These are phyloP conservation scores for Calocybe indica DNA, from an alignment of 768 basidiomycete species.

Conservation along the genomic window DNA sequence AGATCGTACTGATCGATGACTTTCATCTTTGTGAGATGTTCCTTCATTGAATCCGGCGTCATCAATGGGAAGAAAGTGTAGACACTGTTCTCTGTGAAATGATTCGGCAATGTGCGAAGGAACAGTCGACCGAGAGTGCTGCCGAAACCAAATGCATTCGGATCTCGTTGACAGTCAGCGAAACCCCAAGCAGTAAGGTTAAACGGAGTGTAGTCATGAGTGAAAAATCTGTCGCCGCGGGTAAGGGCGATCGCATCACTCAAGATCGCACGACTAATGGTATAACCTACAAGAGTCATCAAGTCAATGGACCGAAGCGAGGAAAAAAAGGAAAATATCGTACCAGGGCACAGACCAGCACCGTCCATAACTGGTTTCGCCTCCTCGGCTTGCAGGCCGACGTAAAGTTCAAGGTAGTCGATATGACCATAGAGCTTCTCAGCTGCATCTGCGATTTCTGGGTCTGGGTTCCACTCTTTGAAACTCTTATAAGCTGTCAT, in stretches of 20 bases:
- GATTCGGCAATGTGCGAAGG: conserved; percentile 64
- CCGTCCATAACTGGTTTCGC: conserved; percentile 70
- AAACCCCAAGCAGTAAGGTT: conserved; percentile 85
- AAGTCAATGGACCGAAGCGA: not conserved
- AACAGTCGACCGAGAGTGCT: conserved; percentile 71
- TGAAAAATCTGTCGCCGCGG: conserved; percentile 80
- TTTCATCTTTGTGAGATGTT: conserved; percentile 49
- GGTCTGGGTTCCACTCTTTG: conserved; percentile 76
- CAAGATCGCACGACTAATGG: conserved; percentile 80
- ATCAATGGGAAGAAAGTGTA: conserved; percentile 90
- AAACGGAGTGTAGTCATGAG: conserved; percentile 73
- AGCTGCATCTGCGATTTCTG: conserved; percentile 62
- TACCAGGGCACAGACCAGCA: conserved; percentile 81
- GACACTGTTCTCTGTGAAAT: conserved; percentile 62
- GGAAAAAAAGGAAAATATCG: conserved; percentile 3
- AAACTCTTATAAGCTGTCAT: conserved; percentile 58
- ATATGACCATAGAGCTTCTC: conserved; percentile 76
- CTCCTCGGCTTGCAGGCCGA: conserved; percentile 75
- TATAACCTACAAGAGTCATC: conserved; percentile 47
- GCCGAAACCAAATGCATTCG: conserved; percentile 67
- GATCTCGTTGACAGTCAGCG: conserved; percentile 73
- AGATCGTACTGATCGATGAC: conserved; percentile 50
- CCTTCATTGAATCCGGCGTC: conserved; percentile 67
- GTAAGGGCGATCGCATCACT: conserved; percentile 84
- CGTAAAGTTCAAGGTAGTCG: conserved; percentile 74